Evolutionary conservation across 257 asterid genomes (phyloP).

Genomic region (Solanum paucissectum): DNA sequence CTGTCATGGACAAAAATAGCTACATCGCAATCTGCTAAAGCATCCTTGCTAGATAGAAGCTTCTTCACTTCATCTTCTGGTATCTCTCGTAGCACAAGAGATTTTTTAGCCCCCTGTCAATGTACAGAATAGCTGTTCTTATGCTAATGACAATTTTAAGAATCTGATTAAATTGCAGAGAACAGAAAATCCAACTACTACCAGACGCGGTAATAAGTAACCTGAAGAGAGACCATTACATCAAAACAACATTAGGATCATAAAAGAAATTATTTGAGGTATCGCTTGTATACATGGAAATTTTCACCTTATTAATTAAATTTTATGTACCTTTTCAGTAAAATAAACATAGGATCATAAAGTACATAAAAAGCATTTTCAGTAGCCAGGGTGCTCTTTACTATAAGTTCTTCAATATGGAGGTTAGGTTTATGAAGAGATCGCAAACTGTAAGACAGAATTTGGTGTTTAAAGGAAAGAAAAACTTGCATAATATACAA

Average conservation of each 20-base stretch:
- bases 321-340: background rate
- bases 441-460: background rate
- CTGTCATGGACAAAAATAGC: conserved; percentile 96
- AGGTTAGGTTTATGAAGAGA: background rate
- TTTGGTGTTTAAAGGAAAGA: background rate
- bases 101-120: conserved; percentile 63
- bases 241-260: background rate
- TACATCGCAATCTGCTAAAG: conserved; percentile 82
- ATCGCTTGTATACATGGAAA: background rate
- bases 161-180: background rate
- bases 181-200: background rate
- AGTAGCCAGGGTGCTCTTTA: background rate
- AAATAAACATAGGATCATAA: background rate
- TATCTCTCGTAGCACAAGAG: conserved; percentile 78
- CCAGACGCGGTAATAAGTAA: background rate
- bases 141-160: background rate
- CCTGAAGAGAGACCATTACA: background rate
- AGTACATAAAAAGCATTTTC: background rate
- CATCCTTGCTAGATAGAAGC: conserved; percentile 58
- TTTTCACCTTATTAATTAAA: background rate
- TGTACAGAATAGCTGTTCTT: background rate
- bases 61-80: conserved; percentile 66
- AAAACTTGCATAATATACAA: background rate
- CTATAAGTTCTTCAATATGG: background rate
- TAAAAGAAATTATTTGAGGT: background rate